Percentiles rank a stretch among this genome's conserved stretches.
Conservation (phyloP, 768 basidiomycete genomes). For the Krasilnikovozyma curviuscula region DNA sequence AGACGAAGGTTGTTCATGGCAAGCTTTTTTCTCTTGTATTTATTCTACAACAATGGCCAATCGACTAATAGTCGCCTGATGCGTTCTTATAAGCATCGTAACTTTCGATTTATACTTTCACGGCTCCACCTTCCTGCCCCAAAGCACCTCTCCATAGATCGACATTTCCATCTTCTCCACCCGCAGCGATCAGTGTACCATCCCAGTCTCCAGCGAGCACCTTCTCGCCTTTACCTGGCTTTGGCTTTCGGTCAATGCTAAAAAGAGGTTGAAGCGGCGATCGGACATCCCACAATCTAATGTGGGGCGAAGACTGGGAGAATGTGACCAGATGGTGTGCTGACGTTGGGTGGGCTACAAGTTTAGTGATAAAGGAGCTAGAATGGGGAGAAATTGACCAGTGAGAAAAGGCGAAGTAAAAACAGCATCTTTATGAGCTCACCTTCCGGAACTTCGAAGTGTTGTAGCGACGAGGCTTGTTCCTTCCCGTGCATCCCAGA, state of each 20-base stretch:
- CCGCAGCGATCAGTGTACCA: conserved; percentile 28
- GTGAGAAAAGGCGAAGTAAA: background rate
- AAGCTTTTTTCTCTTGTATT: too few relatives aligned
- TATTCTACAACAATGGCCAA: too few relatives aligned
- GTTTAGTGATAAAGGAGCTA: background rate
- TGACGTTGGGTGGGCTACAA: conserved; percentile 29
- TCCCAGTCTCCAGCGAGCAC: conserved; percentile 30
- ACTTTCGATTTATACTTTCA: too few relatives aligned
- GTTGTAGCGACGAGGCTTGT: background rate
- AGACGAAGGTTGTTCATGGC: too few relatives aligned
- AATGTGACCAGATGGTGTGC: conserved; percentile 47
- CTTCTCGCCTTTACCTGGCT: conserved; percentile 25
- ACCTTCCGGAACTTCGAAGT: background rate
- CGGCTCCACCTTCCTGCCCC: too few relatives aligned
- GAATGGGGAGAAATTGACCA: background rate
- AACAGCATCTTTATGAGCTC: background rate
- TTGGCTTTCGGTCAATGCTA: conserved; percentile 38
- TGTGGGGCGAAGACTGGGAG: conserved; percentile 52
- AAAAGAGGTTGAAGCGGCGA: conserved; percentile 47
- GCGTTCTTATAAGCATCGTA: too few relatives aligned
- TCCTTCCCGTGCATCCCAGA: conserved; percentile 46
- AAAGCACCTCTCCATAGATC: too few relatives aligned
- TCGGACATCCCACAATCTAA: conserved; percentile 58
- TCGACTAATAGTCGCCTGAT: too few relatives aligned
- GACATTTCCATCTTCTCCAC: conserved; percentile 32